A percentile compares a stretch with the other conserved stretches of the same genome.
Evolutionary conservation across 2,329 filamentous ascomycete genomes (phyloP).

Genomic region (Penicillium sp.): DNA sequence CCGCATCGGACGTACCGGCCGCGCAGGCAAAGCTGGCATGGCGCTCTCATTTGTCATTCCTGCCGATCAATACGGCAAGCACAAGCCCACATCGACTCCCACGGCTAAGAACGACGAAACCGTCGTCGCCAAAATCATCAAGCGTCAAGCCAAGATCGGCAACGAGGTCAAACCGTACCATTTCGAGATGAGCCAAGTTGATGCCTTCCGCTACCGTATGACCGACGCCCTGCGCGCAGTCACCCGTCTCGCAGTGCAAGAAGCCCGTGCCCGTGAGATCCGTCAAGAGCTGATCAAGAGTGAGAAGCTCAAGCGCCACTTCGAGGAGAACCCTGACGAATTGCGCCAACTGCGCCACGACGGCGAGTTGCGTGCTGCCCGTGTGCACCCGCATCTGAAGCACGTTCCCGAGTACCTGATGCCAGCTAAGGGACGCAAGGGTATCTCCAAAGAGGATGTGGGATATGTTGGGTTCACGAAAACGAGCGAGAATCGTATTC

Average conservation of each 20-base stretch:
- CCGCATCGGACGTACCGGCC: slow-evolving; percentile 88
- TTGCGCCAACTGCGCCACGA: slow-evolving; percentile 87
- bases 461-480: slow-evolving; percentile 73
- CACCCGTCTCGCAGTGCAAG: slow-evolving; percentile 84
- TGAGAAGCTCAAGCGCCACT: slow-evolving; percentile 91
- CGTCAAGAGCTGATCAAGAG: slow-evolving; percentile 88
- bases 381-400: slow-evolving; percentile 85
- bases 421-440: slow-evolving; percentile 73
- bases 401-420: slow-evolving; percentile 94
- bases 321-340: slow-evolving; percentile 94
- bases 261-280: slow-evolving; percentile 85
- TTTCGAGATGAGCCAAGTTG: slow-evolving; percentile 92
- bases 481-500: slow-evolving; percentile 51
- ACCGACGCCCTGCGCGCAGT: slow-evolving; percentile 88
- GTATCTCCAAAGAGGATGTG: slow-evolving; percentile 64
- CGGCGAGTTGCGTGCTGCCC: slow-evolving; percentile 77
- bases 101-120: slow-evolving; percentile 82
- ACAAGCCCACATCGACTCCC: slow-evolving; percentile 78
- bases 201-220: slow-evolving; percentile 93
- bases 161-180: slow-evolving; percentile 86
- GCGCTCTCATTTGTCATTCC: slow-evolving; percentile 95
- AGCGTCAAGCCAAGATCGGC: slow-evolving; percentile 74
- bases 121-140: slow-evolving; percentile 75
- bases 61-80: slow-evolving; percentile 77
- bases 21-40: slow-evolving; percentile 89